phyloP scores from a whole-genome alignment of 176 grass and related monocot genomes.

The Phoenix dactylifera region DNA sequence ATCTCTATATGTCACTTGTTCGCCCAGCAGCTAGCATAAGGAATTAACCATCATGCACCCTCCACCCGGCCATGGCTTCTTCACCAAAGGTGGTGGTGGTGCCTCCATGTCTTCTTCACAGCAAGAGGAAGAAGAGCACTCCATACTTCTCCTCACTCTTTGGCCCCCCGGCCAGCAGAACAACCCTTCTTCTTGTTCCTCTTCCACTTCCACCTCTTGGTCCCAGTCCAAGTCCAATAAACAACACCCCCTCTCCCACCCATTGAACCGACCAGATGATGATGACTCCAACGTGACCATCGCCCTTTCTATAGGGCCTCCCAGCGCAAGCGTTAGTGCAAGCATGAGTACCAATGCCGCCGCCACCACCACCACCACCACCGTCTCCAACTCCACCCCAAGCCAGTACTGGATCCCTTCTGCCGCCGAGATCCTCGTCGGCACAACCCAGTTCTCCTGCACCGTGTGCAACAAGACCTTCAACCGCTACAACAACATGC shows the following conservation, averaged over 20 bases:
- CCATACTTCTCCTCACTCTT: constrained; percentile 14
- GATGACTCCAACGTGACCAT: constrained; percentile 8
- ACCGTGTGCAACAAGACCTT: constrained; percentile 22
- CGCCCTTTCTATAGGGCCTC: constrained; percentile 10
- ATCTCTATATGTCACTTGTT: no score
- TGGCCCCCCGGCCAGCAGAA: constrained; percentile 12
- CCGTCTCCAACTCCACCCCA: not conserved
- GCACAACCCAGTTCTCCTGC: constrained; percentile 22
- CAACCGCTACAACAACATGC: constrained; percentile 21
- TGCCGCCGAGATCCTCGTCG: constrained; percentile 17
- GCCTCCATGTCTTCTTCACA: not conserved
- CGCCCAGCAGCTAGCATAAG: no score
- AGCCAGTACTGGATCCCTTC: constrained; percentile 23
- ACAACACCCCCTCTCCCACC: not conserved
- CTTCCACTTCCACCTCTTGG: constrained; percentile 1
- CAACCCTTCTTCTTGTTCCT: constrained; percentile 4
- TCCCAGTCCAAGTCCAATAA: not conserved
- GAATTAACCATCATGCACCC: no score
- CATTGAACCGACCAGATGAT: not conserved
- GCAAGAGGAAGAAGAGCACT: constrained; percentile 2
- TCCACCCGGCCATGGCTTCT: no score
- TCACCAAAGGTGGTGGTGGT: not conserved
- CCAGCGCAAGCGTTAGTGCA: not conserved
- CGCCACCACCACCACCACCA: not conserved
- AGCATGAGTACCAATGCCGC: not conserved